Base-by-base conservation (phyloP, 2,329 filamentous ascomycete species). In the Tolypocladium amazonense region DNA sequence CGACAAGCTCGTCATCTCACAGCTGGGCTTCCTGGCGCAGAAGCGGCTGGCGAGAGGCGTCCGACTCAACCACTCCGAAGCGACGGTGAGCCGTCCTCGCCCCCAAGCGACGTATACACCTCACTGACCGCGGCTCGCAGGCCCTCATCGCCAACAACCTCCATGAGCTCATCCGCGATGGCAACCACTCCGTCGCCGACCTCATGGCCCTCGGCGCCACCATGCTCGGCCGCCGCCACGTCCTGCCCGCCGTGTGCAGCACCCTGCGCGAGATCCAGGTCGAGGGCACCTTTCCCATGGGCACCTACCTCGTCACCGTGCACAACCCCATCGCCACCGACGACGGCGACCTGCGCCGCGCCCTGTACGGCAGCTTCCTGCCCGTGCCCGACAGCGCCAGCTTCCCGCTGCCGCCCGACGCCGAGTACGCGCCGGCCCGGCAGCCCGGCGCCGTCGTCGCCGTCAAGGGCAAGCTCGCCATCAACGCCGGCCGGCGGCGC, bases 101-200 rank as follows among this genome's bases (percentile, higher is more conserved):
- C 1, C 39, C n/a, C 39, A n/a, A 2, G 15, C 18, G 2, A 2
- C 4, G 1, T 4, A n/a, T 6, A 41, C 12, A 15, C 35, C 55
- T 43, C 58, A 11, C 55, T 20, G 15, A 27, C 33, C 56, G 39
- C 6, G 5, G 56, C n/a, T 23, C 43, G 9, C 56, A 89, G 87
- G 88, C 88, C 35, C 82, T 92, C 65, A 95, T 97, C 69, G 87
- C 92, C 63, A 92, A 85, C 71, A 92, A 92, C 73, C 82, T 97
- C 56, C 93, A 97, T 74, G 93, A 97, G 82, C 87, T 97, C 68
- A 95, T 97, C 73, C 92, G 93, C 73, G 93, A 97, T 93, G 93
- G 93, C 71, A 86, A 88, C 66, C 90, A 97, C 77, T 89, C 84
- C 18, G 93, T 97, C 58, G 88, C 92, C 45, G 92, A 96, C 73